Conservation (phyloP, 129 eudicot species). For the Chrysanthemum makinoi region DNA sequence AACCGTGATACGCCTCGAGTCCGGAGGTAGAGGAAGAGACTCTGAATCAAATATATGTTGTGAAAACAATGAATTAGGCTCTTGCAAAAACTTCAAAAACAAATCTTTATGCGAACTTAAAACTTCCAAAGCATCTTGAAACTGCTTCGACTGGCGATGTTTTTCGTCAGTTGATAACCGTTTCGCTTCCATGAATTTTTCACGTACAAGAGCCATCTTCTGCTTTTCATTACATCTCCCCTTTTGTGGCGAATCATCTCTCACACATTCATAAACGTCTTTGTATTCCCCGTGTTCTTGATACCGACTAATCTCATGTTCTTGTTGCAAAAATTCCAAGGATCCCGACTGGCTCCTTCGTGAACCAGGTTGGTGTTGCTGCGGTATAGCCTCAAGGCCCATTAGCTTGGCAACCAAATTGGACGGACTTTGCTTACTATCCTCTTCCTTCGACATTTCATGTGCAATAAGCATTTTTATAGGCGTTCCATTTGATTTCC, state of each 20-base stretch:
- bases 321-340: conserved; percentile 49
- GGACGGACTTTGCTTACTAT: conserved; percentile 59
- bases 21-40: conserved; percentile 57
- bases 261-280: conserved; percentile 69
- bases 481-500: conserved; percentile 60
- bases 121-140: conserved; percentile 93
- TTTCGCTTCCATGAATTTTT: conserved; percentile 85
- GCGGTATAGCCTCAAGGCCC: conserved; percentile 86
- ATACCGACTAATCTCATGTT: conserved; percentile 39
- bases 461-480: conserved; percentile 90
- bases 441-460: conserved; percentile 88
- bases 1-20: conserved; percentile 80
- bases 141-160: conserved; percentile 80
- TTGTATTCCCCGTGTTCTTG: conserved; percentile 50
- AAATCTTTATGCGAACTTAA: conserved; percentile 74
- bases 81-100: conserved; percentile 82
- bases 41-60: conserved; percentile 42
- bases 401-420: conserved; percentile 83
- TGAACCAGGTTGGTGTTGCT: conserved; percentile 40
- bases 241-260: conserved; percentile 54
- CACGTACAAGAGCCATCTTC: conserved; percentile 76
- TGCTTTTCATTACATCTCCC: conserved; percentile 42
- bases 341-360: conserved; percentile 52
- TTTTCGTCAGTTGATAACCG: conserved; percentile 77
- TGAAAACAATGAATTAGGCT: conserved; percentile 74